These are phyloP conservation scores for Carallia pectinifolia DNA, from an alignment of 345 rosid genomes.

Conservation along the genomic window DNA sequence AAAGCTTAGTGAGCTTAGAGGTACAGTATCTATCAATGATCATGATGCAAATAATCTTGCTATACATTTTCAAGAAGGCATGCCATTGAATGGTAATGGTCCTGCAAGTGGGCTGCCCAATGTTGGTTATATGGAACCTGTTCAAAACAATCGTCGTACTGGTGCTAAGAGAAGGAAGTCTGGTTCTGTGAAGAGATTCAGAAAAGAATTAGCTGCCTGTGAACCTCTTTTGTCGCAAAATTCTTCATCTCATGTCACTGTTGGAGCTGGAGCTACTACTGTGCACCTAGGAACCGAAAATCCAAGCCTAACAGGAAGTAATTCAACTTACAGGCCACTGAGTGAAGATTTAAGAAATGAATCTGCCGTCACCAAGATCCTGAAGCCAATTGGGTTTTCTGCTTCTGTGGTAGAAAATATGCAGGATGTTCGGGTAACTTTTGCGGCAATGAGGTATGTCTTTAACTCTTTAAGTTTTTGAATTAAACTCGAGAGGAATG, in stretches of 20 bases:
- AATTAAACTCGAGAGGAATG: background rate
- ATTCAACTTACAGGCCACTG: constrained; percentile 36
- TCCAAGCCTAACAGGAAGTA: constrained; percentile 31
- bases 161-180: constrained; percentile 94
- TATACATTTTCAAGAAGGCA: constrained; percentile 45
- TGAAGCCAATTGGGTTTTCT: constrained; percentile 70
- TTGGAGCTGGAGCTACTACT: constrained; percentile 41
- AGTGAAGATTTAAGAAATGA: constrained; percentile 42
- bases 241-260: constrained; percentile 35
- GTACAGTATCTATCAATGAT: constrained; percentile 45
- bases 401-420: constrained; percentile 51
- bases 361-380: constrained; percentile 53
- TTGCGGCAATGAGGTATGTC: constrained; percentile 75
- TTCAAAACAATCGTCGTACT: constrained; percentile 49
- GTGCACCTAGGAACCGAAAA: constrained; percentile 44
- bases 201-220: constrained; percentile 50
- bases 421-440: constrained; percentile 77
- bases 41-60: constrained; percentile 41
- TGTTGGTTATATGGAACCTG: constrained; percentile 43
- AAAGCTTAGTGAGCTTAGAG: constrained; percentile 78
- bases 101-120: constrained; percentile 47
- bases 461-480: constrained; percentile 2
- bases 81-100: constrained; percentile 43
- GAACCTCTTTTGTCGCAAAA: constrained; percentile 33
- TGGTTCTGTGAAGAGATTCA: constrained; percentile 92